phyloP scores from a whole-genome alignment of 2,329 filamentous ascomycete genomes.

The Amesomyces nigricolor region DNA sequence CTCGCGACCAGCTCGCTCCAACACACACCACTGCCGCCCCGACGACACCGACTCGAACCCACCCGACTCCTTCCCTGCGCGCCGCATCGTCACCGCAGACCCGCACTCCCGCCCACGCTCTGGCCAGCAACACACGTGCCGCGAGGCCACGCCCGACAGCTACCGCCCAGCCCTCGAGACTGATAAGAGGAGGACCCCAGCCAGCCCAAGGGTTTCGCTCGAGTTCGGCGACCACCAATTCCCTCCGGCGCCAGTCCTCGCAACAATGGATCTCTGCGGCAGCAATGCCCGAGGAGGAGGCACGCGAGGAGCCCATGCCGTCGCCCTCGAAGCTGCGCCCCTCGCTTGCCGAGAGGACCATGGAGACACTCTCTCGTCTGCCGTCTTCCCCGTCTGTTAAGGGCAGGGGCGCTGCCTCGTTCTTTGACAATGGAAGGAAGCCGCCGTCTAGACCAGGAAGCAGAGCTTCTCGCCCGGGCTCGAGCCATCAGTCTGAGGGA shows the following conservation, averaged over 20 bases:
- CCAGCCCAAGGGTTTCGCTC: slow-evolving; percentile 4
- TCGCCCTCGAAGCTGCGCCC: slow-evolving; percentile 34
- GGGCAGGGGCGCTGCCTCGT: slow-evolving; percentile 58
- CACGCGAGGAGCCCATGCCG: slow-evolving; percentile 2
- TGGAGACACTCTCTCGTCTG: slow-evolving; percentile 74
- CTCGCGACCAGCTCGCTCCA: slow-evolving; percentile 35
- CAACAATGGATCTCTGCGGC: slow-evolving; percentile 26
- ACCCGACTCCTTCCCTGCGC: slow-evolving; percentile 18
- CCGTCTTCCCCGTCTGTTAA: slow-evolving; percentile 70
- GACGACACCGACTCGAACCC: slow-evolving; percentile 3
- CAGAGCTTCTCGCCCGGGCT: slow-evolving; percentile 47
- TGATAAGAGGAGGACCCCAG: slow-evolving; percentile 7
- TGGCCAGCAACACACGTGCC: slow-evolving; percentile 7
- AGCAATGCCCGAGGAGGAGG: slow-evolving; percentile 9
- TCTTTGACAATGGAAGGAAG: slow-evolving; percentile 56
- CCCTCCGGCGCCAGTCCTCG: slow-evolving; percentile 18
- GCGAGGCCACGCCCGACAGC: slow-evolving; percentile 8
- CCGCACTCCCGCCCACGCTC: slow-evolving; percentile 9
- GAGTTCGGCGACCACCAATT: slow-evolving; percentile 13
- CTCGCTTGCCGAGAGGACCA: slow-evolving; percentile 76
- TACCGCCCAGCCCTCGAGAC: slow-evolving; percentile 5
- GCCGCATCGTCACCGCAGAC: slow-evolving; percentile 21
- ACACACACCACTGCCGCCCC: slow-evolving; percentile 15
- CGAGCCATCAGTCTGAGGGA: slow-evolving; percentile 55
- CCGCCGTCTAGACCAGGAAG: slow-evolving; percentile 46